These are phyloP conservation scores for Luzula sylvatica DNA, from an alignment of 176 grass and related monocot genomes.

Conservation along the genomic window DNA sequence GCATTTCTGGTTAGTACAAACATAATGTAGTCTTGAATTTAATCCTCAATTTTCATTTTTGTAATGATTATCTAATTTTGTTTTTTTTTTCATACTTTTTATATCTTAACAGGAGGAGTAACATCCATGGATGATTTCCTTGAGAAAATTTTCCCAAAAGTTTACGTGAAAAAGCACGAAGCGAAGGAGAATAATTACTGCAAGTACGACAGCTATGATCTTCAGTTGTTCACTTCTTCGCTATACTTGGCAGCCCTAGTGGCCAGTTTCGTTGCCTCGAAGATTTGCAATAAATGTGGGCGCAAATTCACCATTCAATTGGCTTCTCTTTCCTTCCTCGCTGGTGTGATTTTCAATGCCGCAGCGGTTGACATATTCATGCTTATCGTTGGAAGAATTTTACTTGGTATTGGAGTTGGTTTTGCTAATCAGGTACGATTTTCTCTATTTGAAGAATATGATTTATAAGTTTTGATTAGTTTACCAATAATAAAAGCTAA, in stretches of 20 bases:
- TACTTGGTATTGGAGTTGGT: conserved; percentile 44
- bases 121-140: conserved; percentile 63
- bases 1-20: too few species aligned
- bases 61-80: too few species aligned
- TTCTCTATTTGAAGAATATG: neutral
- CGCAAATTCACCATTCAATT: conserved; percentile 34
- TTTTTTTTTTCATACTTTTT: too few species aligned
- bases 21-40: too few species aligned
- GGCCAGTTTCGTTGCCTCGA: conserved; percentile 38
- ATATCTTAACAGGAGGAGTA: conserved; percentile 52
- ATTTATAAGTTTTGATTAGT: neutral
- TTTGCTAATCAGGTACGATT: conserved; percentile 40
- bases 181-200: conserved; percentile 58
- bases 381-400: conserved; percentile 58
- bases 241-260: conserved; percentile 50
- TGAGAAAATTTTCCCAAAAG: conserved; percentile 27
- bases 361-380: neutral
- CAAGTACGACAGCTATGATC: conserved; percentile 51
- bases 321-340: conserved; percentile 39
- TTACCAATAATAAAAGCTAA: neutral
- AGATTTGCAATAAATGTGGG: conserved; percentile 23
- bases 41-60: too few species aligned
- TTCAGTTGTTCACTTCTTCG: conserved; percentile 58
- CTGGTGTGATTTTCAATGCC: conserved; percentile 10
- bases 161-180: conserved; percentile 37